Conservation (phyloP, 1,139 yeast genomes). For the Nematodospora anomalae region DNA sequence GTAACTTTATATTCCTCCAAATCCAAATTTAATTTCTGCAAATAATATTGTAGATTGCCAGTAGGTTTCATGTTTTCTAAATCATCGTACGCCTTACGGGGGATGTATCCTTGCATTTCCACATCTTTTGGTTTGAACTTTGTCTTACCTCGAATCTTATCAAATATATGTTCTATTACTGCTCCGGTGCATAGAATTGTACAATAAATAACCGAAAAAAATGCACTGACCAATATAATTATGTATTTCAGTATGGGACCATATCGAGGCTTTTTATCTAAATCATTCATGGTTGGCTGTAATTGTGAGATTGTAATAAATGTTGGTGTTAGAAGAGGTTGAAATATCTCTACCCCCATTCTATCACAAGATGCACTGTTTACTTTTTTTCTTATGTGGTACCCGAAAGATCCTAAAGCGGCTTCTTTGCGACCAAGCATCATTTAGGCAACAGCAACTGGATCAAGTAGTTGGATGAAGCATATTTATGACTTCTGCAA, state of each 20-base stretch:
- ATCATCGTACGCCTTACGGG: slow-evolving; percentile 33
- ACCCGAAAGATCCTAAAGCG: too few species aligned
- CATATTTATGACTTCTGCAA: too few species aligned
- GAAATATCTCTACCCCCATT: too few species aligned
- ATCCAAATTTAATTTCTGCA: slow-evolving; percentile 57
- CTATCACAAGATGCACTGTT: too few species aligned
- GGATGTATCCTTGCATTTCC: slow-evolving; percentile 23
- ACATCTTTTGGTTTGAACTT: slow-evolving; percentile 8
- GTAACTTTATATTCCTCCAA: slow-evolving; percentile 58
- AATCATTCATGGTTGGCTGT: too few species aligned
- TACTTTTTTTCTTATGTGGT: too few species aligned
- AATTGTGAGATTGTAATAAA: too few species aligned
- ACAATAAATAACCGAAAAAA: slow-evolving; percentile 33
- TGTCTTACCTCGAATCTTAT: slow-evolving; percentile 26
- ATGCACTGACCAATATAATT: slow-evolving; percentile 26
- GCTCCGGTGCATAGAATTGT: slow-evolving; percentile 26
- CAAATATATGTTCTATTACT: slow-evolving; percentile 26
- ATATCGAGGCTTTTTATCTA: slow-evolving; percentile 10
- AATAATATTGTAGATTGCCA: slow-evolving; percentile 58
- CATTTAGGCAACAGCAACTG: too few species aligned
- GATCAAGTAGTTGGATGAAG: too few species aligned
- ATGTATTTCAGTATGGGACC: slow-evolving; percentile 19
- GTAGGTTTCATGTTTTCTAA: slow-evolving; percentile 29
- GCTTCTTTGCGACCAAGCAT: too few species aligned
- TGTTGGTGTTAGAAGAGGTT: too few species aligned